A percentile compares a stretch with the other conserved stretches of the same genome.
Conservation (phyloP, 345 rosid species). For the Eucalyptus polybractea region DNA sequence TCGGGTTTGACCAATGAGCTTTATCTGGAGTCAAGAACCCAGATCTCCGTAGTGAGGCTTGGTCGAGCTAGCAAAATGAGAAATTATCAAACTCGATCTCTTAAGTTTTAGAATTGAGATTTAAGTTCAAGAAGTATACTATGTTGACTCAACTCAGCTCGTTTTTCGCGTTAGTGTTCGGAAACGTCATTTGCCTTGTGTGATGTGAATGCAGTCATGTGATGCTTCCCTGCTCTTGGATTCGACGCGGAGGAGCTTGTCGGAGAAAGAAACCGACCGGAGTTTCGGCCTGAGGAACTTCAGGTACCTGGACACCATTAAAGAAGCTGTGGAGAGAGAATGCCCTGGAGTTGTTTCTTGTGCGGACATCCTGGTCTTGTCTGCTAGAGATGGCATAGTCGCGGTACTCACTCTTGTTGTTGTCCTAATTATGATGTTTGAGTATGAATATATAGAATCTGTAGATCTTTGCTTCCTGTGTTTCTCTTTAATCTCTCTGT, state of each 20-base stretch:
- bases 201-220: slow-evolving; percentile 40
- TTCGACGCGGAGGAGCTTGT: slow-evolving; percentile 84
- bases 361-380: slow-evolving; percentile 74
- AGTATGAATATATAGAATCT: not conserved
- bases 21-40: not conserved
- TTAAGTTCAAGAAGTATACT: not conserved
- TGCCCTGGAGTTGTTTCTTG: slow-evolving; percentile 94
- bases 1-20: not conserved
- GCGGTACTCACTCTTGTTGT: slow-evolving; percentile 16
- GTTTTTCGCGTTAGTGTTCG: not conserved
- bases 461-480: not conserved
- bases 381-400: slow-evolving; percentile 83
- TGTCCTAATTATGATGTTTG: not conserved
- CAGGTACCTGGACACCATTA: slow-evolving; percentile 82
- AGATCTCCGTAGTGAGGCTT: not conserved
- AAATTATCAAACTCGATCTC: not conserved
- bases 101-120: not conserved
- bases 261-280: slow-evolving; percentile 94
- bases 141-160: not conserved
- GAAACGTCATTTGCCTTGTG: not conserved
- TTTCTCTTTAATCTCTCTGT: not conserved
- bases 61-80: not conserved
- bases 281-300: slow-evolving; percentile 94
- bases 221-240: slow-evolving; percentile 95
- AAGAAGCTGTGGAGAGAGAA: slow-evolving; percentile 92